Conservation (phyloP, 2,329 filamentous ascomycete species). For the Fusarium sp. region DNA sequence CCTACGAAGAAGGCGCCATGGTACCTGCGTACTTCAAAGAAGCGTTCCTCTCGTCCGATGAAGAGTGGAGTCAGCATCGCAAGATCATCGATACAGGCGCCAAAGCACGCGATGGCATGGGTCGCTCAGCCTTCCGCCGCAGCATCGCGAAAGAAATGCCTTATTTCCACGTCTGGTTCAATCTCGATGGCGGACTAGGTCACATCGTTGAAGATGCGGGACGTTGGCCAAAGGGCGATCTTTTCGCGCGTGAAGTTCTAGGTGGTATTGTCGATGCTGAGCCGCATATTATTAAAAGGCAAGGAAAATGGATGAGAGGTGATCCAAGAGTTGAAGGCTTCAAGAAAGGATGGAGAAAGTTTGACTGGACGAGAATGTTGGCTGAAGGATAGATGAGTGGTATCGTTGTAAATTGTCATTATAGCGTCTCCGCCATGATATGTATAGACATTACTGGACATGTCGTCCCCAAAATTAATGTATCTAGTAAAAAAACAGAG, state of each 20-base stretch:
- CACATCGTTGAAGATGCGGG: constrained; percentile 90
- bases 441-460: constrained; percentile 41
- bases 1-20: constrained; percentile 89
- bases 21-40: constrained; percentile 96
- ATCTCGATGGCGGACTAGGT: constrained; percentile 88
- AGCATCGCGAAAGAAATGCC: constrained; percentile 95
- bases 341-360: constrained; percentile 87
- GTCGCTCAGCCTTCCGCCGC: constrained; percentile 83
- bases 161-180: constrained; percentile 98
- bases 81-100: constrained; percentile 91
- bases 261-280: constrained; percentile 91
- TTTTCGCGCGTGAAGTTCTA: constrained; percentile 92
- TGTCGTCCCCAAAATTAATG: constrained; percentile 40
- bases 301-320: constrained; percentile 83
- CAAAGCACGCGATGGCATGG: constrained; percentile 70
- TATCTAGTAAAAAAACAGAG: constrained; percentile 37
- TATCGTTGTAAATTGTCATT: constrained; percentile 9
- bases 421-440: constrained; percentile 13
- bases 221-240: constrained; percentile 88
- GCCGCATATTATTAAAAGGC: constrained; percentile 86
- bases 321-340: constrained; percentile 80
- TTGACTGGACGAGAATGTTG: constrained; percentile 82
- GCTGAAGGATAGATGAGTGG: constrained; percentile 49
- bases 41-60: constrained; percentile 86
- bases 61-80: constrained; percentile 95